Percentiles rank a stretch among this genome's conserved stretches.
Evolutionary conservation across 805 yeast species (phyloP).

Genomic region (Metschnikowia continentalis): DNA sequence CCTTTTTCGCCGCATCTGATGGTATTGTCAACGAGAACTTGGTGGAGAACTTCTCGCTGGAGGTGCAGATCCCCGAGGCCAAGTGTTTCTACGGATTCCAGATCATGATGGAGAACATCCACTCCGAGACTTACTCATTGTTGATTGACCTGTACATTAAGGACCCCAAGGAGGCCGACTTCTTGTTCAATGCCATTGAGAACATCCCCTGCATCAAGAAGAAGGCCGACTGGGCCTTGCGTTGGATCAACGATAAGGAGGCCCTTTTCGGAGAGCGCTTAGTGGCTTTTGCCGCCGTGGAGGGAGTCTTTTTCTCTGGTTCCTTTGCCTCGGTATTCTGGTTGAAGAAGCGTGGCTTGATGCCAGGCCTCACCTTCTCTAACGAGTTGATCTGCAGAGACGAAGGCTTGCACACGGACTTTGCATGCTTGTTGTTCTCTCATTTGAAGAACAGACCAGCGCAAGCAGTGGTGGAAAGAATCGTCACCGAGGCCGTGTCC

Average conservation of each 20-base stretch:
- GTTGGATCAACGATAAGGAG: conserved; percentile 89
- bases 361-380: conserved; percentile 98
- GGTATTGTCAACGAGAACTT: conserved; percentile 97
- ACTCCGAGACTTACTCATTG: conserved; percentile 93
- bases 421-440: conserved; percentile 91
- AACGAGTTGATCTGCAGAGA: conserved; percentile 97
- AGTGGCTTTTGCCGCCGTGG: conserved; percentile 98
- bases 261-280: conserved; percentile 93
- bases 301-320: conserved; percentile 97
- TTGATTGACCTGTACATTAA: conserved; percentile 93
- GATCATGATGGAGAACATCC: conserved; percentile 99
- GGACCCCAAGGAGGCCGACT: conserved; percentile 90
- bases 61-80: conserved; percentile 96
- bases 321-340: conserved; percentile 98
- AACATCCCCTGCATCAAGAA: conserved; percentile 93
- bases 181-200: conserved; percentile 91
- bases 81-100: conserved; percentile 99
- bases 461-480: conserved; percentile 70
- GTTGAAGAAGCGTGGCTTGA: conserved; percentile 97
- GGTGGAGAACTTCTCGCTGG: conserved; percentile 96
- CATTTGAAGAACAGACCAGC: conserved; percentile 90
- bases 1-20: conserved; percentile 98
- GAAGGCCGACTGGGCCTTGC: conserved; percentile 98
- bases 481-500: conserved; percentile 90
- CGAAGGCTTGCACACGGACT: conserved; percentile 98